Conservation (phyloP, 352 stramenopile genomes). For the Phytophthora megakarya region DNA sequence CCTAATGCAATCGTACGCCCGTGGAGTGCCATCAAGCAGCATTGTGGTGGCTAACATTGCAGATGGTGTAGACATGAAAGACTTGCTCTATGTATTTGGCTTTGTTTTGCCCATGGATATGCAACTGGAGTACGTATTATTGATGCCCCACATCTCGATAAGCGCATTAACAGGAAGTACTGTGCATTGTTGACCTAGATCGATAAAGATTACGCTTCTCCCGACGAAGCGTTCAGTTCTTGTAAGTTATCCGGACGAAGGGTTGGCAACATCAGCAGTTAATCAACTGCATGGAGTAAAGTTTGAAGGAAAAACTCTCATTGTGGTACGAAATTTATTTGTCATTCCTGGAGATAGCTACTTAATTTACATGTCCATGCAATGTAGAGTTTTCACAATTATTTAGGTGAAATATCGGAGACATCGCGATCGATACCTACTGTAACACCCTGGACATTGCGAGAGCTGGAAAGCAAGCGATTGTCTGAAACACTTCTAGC, state of each 20-base stretch:
- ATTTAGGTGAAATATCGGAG: background rate
- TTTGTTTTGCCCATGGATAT: conserved; percentile 48
- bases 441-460: conserved; percentile 28
- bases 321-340: conserved; percentile 49
- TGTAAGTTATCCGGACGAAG: conserved; percentile 37
- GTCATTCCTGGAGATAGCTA: conserved; percentile 5
- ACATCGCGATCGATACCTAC: background rate
- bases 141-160: too few relatives aligned
- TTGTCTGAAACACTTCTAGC: conserved; percentile 25
- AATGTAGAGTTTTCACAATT: conserved; percentile 33
- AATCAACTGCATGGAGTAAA: conserved; percentile 54
- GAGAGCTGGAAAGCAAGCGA: conserved; percentile 33
- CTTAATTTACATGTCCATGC: background rate
- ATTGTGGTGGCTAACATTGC: conserved; percentile 57
- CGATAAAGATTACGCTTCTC: conserved; percentile 22
- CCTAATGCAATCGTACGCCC: conserved; percentile 43
- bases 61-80: conserved; percentile 48
- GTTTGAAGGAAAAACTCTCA: conserved; percentile 45
- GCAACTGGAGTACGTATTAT: conserved; percentile 39
- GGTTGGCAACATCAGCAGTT: conserved; percentile 45
- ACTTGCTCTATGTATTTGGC: conserved; percentile 63
- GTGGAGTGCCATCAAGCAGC: conserved; percentile 31
- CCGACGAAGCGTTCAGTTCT: conserved; percentile 12
- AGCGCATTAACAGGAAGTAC: background rate
- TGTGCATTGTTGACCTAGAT: conserved; percentile 17